Percentiles rank a stretch among this genome's conserved stretches.
phyloP scores from a whole-genome alignment of 2,329 filamentous ascomycete genomes.

The Purpureocillium lavendulum region DNA sequence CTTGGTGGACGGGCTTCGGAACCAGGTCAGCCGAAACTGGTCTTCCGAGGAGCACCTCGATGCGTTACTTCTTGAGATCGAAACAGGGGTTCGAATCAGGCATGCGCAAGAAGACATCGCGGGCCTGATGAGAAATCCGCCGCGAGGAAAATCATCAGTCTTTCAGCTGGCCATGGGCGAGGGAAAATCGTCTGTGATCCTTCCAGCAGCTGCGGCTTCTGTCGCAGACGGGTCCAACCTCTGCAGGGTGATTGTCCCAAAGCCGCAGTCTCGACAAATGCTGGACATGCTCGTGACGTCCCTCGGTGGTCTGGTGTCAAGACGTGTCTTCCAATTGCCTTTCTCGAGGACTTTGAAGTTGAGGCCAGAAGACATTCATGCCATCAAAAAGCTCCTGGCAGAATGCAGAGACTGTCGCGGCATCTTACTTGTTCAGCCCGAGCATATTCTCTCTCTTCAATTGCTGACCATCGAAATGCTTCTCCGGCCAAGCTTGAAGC shows the following conservation, averaged over 20 bases:
- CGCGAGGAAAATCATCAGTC: conserved; percentile 36
- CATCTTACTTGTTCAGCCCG: conserved; percentile 50
- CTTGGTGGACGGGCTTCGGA: conserved; percentile 30
- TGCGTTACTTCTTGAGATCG: conserved; percentile 53
- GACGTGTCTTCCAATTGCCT: not conserved
- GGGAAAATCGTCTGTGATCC: conserved; percentile 59
- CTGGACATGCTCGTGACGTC: conserved; percentile 44
- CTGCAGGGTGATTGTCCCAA: conserved; percentile 46
- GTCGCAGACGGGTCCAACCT: conserved; percentile 41
- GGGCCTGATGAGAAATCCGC: conserved; percentile 37
- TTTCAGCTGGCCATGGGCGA: conserved; percentile 64
- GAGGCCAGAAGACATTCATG: conserved; percentile 27
- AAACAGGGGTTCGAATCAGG: conserved; percentile 51
- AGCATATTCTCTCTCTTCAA: conserved; percentile 54
- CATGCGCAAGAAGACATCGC: conserved; percentile 49
- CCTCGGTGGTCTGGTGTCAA: conserved; percentile 43
- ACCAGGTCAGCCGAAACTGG: conserved; percentile 47
- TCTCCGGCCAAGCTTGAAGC: conserved; percentile 13
- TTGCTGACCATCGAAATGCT: conserved; percentile 46
- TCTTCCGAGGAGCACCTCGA: conserved; percentile 41
- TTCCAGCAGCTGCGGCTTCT: conserved; percentile 48
- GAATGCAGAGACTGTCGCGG: conserved; percentile 35
- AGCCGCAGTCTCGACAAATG: conserved; percentile 51
- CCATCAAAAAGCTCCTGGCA: no score
- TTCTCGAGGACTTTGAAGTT: conserved; percentile 26